Evolutionary conservation across 2,329 filamentous ascomycete genomes (phyloP).

Genomic region (Botrytis porri): DNA sequence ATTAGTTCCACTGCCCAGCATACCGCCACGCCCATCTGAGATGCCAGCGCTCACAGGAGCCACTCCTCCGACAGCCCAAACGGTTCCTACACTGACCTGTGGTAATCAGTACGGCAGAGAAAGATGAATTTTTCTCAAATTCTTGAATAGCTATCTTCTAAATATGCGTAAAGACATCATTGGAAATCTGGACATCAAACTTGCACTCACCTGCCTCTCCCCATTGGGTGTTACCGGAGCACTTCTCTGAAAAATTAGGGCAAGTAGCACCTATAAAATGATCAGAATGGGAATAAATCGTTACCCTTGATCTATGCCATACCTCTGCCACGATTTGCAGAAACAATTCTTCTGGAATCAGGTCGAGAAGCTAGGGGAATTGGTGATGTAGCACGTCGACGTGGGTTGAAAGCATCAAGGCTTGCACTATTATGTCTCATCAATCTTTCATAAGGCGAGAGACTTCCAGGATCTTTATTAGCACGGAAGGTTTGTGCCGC

Average conservation of each 20-base stretch:
- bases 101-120: conserved; percentile 20
- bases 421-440: conserved; percentile 43
- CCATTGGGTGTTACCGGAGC: conserved; percentile 27
- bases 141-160: neutral
- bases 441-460: conserved; percentile 47
- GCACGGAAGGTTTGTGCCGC: conserved; percentile 50
- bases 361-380: conserved; percentile 25
- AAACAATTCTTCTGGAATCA: conserved; percentile 25
- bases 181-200: neutral
- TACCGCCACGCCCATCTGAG: conserved; percentile 60
- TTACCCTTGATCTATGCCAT: conserved; percentile 21
- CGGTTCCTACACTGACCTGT: conserved; percentile 62
- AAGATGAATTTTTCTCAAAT: neutral
- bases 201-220: conserved; percentile 35
- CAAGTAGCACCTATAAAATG: conserved; percentile 31
- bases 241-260: conserved; percentile 35
- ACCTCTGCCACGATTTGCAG: conserved; percentile 32
- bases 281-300: conserved; percentile 16
- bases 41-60: conserved; percentile 55
- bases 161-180: neutral
- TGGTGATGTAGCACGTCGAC: conserved; percentile 32
- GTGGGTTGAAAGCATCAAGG: conserved; percentile 53
- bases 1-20: conserved; percentile 68
- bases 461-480: conserved; percentile 46
- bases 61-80: conserved; percentile 76